Evolutionary conservation across 148 eudicot genomes (phyloP).

Genomic region (Chenopodium suecicum): DNA sequence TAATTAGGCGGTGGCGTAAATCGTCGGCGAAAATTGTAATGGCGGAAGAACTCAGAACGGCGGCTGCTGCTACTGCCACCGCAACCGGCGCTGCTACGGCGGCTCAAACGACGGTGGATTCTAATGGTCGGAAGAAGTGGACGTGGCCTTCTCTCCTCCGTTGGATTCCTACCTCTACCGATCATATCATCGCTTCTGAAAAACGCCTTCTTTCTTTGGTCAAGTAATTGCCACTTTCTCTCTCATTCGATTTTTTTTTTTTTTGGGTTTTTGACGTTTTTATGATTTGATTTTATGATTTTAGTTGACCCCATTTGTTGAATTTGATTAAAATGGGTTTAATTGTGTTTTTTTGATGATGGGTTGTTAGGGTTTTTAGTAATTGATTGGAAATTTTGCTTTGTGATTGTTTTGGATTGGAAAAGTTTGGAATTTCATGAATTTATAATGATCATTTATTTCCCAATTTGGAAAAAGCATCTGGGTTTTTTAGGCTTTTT

Average conservation of each 20-base stretch:
- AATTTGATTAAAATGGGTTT: background rate
- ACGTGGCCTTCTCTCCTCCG: constrained; percentile 61
- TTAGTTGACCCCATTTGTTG: background rate
- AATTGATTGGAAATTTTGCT: background rate
- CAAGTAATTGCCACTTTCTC: constrained; percentile 41
- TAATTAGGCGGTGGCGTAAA: constrained; percentile 18
- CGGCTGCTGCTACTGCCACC: constrained; percentile 30
- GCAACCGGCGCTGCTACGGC: constrained; percentile 10
- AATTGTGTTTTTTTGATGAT: background rate
- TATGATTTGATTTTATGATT: background rate
- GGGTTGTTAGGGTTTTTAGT: background rate
- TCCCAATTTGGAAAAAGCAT: background rate
- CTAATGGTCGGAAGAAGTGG: constrained; percentile 29
- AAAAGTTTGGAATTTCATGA: background rate
- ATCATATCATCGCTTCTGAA: constrained; percentile 76
- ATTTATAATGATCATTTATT: background rate
- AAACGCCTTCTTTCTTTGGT: constrained; percentile 86
- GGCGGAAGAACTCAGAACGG: constrained; percentile 55
- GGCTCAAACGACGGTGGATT: constrained; percentile 23
- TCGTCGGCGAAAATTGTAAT: constrained; percentile 21
- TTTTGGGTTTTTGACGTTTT: background rate
- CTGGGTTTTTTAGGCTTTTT: background rate
- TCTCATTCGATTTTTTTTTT: background rate
- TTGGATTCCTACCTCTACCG: constrained; percentile 83
- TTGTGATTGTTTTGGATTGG: background rate